These are phyloP conservation scores for Phoenix roebelenii DNA, from an alignment of 176 grass and related monocot genomes.

Conservation along the genomic window DNA sequence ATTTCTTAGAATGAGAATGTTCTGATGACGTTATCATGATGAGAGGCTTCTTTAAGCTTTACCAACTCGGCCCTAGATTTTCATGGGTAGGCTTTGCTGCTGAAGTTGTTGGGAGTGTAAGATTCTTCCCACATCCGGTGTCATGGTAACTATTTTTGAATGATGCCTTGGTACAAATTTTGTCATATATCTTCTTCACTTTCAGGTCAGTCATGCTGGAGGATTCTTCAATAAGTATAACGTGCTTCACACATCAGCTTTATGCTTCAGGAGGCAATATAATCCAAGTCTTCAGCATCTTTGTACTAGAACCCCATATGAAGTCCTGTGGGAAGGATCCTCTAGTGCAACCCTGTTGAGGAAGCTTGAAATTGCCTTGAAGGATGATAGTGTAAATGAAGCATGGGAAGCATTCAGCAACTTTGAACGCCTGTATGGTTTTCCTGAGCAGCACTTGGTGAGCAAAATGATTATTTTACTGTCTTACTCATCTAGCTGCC, in stretches of 20 bases:
- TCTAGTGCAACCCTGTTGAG: constrained; percentile 45
- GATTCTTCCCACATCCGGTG: too few relatives aligned
- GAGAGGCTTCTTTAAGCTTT: too few relatives aligned
- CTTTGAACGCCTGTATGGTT: constrained; percentile 55
- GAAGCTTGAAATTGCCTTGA: constrained; percentile 39
- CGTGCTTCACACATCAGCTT: neutral
- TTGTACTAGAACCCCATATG: constrained; percentile 17
- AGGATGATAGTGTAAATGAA: constrained; percentile 46
- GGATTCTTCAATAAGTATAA: constrained; percentile 5
- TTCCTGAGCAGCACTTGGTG: constrained; percentile 44
- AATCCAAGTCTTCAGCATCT: constrained; percentile 15
- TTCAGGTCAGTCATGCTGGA: constrained; percentile 29
- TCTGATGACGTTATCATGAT: too few relatives aligned
- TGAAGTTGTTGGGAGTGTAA: too few relatives aligned
- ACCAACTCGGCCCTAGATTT: too few relatives aligned
- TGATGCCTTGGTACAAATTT: too few relatives aligned
- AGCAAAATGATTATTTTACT: constrained; percentile 40
- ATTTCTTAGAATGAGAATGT: too few relatives aligned
- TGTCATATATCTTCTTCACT: too few relatives aligned
- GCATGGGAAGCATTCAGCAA: constrained; percentile 49
- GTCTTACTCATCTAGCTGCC: constrained; percentile 36
- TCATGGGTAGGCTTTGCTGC: too few relatives aligned
- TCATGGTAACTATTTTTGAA: too few relatives aligned
- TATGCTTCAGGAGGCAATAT: constrained; percentile 8
- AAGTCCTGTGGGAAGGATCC: constrained; percentile 39